Conservation (phyloP, 768 basidiomycete species). For the Mycena rosella region DNA sequence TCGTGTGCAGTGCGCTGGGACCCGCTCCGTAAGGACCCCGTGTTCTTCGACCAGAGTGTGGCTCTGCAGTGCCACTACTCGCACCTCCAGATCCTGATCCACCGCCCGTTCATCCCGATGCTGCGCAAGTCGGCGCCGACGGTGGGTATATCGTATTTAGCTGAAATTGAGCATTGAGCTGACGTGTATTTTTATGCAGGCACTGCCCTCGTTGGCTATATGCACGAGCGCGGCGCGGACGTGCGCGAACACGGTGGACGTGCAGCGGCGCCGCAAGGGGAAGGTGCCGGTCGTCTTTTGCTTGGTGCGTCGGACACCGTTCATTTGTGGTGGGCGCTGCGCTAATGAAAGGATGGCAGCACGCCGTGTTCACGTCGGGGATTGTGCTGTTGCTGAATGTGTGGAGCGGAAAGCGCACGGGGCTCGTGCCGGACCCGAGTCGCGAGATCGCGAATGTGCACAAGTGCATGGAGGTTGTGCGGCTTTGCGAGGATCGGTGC, state of each 20-base stretch:
- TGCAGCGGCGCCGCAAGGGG: conserved; percentile 50
- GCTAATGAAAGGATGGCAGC: too few species aligned
- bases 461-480: too few species aligned
- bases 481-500: too few species aligned
- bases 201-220: conserved; percentile 79
- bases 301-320: conserved; percentile 49
- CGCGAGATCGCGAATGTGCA: too few species aligned
- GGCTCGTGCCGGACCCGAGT: too few species aligned
- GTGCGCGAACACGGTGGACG: conserved; percentile 78
- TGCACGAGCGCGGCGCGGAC: conserved; percentile 88
- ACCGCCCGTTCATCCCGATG: conserved; percentile 84
- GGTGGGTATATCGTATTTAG: conserved; percentile 1
- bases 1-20: conserved; percentile 57
- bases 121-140: conserved; percentile 60
- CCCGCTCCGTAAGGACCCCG: conserved; percentile 48
- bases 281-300: conserved; percentile 47
- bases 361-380: too few species aligned
- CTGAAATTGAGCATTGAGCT: not conserved
- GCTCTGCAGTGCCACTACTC: conserved; percentile 61
- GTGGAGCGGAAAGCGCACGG: too few species aligned
- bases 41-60: conserved; percentile 70
- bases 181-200: conserved; percentile 1
- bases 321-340: too few species aligned
- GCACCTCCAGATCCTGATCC: conserved; percentile 76
- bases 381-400: too few species aligned